Evolutionary conservation across 129 eudicot genomes (phyloP).

Genomic region (Pulicaria dysenterica): DNA sequence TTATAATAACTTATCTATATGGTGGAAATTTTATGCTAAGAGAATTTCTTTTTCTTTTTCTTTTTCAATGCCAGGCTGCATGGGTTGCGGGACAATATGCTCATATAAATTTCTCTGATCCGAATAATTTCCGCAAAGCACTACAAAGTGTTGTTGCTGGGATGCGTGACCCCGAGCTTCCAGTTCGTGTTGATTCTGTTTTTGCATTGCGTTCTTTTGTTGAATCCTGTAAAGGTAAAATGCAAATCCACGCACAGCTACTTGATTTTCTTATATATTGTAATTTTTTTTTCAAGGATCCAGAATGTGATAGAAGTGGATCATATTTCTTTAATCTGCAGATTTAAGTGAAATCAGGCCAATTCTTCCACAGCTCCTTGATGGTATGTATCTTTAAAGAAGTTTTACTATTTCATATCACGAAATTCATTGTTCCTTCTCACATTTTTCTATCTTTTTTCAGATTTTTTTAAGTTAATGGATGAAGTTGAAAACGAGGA

Average conservation of each 20-base stretch:
- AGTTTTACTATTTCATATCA: slow-evolving; percentile 4
- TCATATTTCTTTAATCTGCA: slow-evolving; percentile 20
- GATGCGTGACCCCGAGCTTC: slow-evolving; percentile 94
- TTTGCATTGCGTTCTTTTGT: slow-evolving; percentile 94
- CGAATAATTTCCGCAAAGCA: slow-evolving; percentile 83
- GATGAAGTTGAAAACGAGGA: slow-evolving; percentile 99
- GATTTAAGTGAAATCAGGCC: slow-evolving; percentile 92
- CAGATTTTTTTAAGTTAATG: slow-evolving; percentile 95
- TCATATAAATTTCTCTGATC: slow-evolving; percentile 81
- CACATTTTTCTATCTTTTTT: slow-evolving; percentile 4
- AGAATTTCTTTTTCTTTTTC: neutral
- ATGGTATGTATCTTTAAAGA: slow-evolving; percentile 49
- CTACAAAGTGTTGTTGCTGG: slow-evolving; percentile 92
- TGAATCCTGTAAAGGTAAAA: slow-evolving; percentile 82
- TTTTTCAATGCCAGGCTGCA: slow-evolving; percentile 66
- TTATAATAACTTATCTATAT: slow-evolving; percentile 6
- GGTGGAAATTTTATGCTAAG: slow-evolving; percentile 17
- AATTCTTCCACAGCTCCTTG: slow-evolving; percentile 94
- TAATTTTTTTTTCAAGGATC: slow-evolving; percentile 15
- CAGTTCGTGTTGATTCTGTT: slow-evolving; percentile 98
- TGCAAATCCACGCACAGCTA: neutral
- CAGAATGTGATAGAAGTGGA: neutral
- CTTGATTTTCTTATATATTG: neutral
- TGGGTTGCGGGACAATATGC: slow-evolving; percentile 99
- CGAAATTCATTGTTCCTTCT: slow-evolving; percentile 6